Conservation (phyloP, 805 yeast species). For the Maudiozyma bulderi region DNA sequence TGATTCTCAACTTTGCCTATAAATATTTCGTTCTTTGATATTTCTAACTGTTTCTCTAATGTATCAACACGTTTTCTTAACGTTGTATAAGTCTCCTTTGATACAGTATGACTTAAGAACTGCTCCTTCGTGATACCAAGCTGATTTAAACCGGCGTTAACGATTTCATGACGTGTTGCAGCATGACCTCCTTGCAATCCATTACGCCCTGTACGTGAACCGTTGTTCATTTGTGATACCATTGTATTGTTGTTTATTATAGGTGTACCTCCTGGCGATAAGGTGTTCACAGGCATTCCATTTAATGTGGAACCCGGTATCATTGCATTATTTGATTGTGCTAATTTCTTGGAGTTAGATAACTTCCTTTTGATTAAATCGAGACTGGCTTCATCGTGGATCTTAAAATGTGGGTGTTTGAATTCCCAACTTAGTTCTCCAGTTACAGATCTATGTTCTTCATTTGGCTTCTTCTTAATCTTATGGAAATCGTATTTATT, state of each 20-base stretch:
- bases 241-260: slow-evolving; percentile 21
- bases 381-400: slow-evolving; percentile 65
- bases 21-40: slow-evolving; percentile 17
- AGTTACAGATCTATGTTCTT: slow-evolving; percentile 43
- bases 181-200: neutral
- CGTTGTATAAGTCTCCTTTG: slow-evolving; percentile 18
- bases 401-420: slow-evolving; percentile 78
- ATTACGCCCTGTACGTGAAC: neutral
- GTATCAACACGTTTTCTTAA: slow-evolving; percentile 30
- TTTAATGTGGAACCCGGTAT: neutral
- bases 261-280: neutral
- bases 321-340: neutral
- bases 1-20: slow-evolving; percentile 30
- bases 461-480: slow-evolving; percentile 66
- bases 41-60: slow-evolving; percentile 21
- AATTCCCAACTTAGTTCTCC: slow-evolving; percentile 91
- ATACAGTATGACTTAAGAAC: slow-evolving; percentile 17
- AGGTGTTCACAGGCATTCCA: neutral
- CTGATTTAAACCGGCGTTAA: neutral
- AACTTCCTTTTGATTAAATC: slow-evolving; percentile 83
- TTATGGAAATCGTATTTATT: slow-evolving; percentile 97
- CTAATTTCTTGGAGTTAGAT: slow-evolving; percentile 42
- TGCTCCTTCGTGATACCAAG: slow-evolving; percentile 8
- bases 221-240: slow-evolving; percentile 10
- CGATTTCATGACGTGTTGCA: neutral